These are phyloP conservation scores for Metarhizium album DNA, from an alignment of 2,329 filamentous ascomycete species.

Conservation along the genomic window DNA sequence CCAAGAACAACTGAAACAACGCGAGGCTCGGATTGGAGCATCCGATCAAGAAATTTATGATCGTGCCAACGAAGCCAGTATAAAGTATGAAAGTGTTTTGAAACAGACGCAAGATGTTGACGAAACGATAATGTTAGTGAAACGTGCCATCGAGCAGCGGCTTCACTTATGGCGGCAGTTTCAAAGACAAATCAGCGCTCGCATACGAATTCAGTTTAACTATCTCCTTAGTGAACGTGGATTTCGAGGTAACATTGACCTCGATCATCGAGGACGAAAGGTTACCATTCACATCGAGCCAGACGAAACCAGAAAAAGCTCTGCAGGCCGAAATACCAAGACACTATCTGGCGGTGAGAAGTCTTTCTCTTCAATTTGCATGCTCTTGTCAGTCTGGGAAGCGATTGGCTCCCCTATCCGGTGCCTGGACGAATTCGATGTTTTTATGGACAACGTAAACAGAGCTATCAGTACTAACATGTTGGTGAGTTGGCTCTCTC, in stretches of 20 bases:
- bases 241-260: conserved; percentile 70
- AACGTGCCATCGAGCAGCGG: conserved; percentile 55
- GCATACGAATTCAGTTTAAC: conserved; percentile 74
- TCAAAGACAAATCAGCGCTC: conserved; percentile 73
- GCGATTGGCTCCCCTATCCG: conserved; percentile 93
- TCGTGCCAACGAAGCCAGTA: conserved; percentile 28
- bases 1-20: conserved; percentile 44
- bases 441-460: conserved; percentile 98
- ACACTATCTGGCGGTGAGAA: conserved; percentile 95
- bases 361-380: conserved; percentile 92
- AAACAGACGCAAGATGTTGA: conserved; percentile 29
- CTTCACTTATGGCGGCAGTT: conserved; percentile 71
- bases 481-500: conserved; percentile 51
- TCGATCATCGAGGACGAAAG: conserved; percentile 64
- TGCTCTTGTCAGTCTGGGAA: conserved; percentile 89
- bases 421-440: conserved; percentile 95
- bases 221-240: conserved; percentile 83
- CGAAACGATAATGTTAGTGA: conserved; percentile 34
- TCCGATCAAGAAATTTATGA: conserved; percentile 54
- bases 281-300: conserved; percentile 70
- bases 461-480: conserved; percentile 86
- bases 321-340: conserved; percentile 70
- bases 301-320: conserved; percentile 56
- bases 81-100: conserved; percentile 32
- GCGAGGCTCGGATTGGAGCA: conserved; percentile 48